Conservation (phyloP, 768 basidiomycete genomes). For the Candolleomyces eurysporus region DNA sequence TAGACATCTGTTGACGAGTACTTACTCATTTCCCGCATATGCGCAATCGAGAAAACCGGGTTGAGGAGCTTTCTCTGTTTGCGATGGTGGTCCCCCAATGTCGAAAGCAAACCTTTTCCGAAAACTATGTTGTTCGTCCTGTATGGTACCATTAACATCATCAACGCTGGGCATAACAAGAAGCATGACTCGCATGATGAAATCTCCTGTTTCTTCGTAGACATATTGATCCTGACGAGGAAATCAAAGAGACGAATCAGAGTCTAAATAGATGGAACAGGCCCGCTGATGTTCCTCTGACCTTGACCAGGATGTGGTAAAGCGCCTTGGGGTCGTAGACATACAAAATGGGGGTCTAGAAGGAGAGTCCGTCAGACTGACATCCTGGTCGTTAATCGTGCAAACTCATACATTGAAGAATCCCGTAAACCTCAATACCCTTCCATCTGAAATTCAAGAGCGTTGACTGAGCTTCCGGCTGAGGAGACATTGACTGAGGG, state of each 20-base stretch:
- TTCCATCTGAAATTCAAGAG: not conserved
- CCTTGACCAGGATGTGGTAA: constrained; percentile 1
- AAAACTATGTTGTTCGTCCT: not conserved
- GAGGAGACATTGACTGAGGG: not conserved
- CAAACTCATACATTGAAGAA: not conserved
- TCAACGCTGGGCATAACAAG: too few relatives aligned
- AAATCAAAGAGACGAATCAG: not conserved
- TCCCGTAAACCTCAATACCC: not conserved
- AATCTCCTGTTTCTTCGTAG: not conserved
- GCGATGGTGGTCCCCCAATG: constrained; percentile 24
- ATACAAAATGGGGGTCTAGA: not conserved
- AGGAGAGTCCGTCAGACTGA: not conserved
- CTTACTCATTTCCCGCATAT: constrained; percentile 36
- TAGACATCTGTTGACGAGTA: not conserved
- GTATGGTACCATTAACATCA: too few relatives aligned
- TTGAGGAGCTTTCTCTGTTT: constrained; percentile 38
- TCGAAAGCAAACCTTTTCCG: not conserved
- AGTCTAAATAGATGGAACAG: not conserved
- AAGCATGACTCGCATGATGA: not conserved
- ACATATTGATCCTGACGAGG: not conserved
- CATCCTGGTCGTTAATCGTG: not conserved
- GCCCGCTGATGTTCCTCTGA: not conserved
- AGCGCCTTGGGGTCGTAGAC: constrained; percentile 5
- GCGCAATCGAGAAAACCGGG: constrained; percentile 35
- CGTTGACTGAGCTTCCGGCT: not conserved